Conservation (phyloP, 768 basidiomycete species). For the Leccinum subtestaceum region DNA sequence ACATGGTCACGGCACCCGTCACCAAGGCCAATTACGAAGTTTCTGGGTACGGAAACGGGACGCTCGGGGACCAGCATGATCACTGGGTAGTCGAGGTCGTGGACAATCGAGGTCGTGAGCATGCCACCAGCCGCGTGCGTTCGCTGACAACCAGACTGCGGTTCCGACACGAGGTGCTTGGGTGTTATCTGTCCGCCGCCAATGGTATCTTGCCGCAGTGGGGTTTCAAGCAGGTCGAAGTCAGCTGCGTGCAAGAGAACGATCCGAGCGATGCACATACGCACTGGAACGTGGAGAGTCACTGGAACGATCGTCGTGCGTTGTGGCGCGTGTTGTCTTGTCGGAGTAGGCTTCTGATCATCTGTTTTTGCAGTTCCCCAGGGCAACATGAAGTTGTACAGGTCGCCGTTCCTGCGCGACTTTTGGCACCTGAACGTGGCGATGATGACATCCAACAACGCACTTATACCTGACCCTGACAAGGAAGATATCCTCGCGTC, state of each 20-base stretch:
- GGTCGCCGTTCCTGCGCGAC: constrained; percentile 90
- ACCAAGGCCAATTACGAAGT: constrained; percentile 90
- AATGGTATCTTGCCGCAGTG: constrained; percentile 91
- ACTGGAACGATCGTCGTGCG: constrained; percentile 93
- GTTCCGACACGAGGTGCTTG: constrained; percentile 71
- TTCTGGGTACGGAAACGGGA: constrained; percentile 89
- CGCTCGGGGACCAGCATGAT: constrained; percentile 85
- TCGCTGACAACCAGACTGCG: constrained; percentile 88
- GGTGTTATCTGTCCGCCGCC: constrained; percentile 88
- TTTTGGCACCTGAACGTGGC: constrained; percentile 99
- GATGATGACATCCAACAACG: constrained; percentile 99
- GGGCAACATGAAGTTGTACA: constrained; percentile 80
- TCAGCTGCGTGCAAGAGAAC: constrained; percentile 88
- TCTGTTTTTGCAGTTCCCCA: constrained; percentile 58
- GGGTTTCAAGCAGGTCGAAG: constrained; percentile 99
- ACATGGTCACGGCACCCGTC: constrained; percentile 82
- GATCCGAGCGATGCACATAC: constrained; percentile 78
- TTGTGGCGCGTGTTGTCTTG: constrained; percentile 16
- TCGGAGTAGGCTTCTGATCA: not conserved
- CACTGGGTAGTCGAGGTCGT: constrained; percentile 93
- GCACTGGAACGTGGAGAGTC: constrained; percentile 98
- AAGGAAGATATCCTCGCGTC: constrained; percentile 98
- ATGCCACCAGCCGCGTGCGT: constrained; percentile 67
- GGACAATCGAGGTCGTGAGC: constrained; percentile 74
- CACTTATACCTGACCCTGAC: constrained; percentile 94